Base-by-base conservation (phyloP, 176 grass and related monocot genomes). In the Cenchrus americanus region DNA sequence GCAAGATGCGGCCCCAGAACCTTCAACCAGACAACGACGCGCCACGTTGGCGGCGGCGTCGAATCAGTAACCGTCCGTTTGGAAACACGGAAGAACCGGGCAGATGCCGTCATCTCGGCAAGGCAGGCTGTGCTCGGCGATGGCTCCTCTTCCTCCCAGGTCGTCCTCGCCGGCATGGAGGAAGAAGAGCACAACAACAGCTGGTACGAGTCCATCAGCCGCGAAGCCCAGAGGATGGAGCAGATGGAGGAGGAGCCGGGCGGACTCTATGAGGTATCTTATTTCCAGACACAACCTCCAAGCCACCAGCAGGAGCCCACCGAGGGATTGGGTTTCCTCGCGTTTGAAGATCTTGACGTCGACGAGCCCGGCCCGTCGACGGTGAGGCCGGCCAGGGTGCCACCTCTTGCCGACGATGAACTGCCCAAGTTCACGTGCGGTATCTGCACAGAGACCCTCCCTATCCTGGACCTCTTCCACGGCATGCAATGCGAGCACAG, bases 361-460 rank as follows among this genome's bases (percentile, higher is more conserved):
- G 73, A 63, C 8, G 73, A 63, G 66, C 46, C 81, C 0, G 66
- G 46, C 34, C 75, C 86, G 9, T 88, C 80, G 64, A 77, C 23
- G 37, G 7, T n/a, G 82, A 57, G 62, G 58, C 60, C 34, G 34
- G 34, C 34, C 34, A 37, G 57, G 62, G 69, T 82, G 23, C 34
- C n/a, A 19, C 73, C 73, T 15, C 47, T 88, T 22, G 64, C 11
- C 66, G 81, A 83, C 34, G 12, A 79, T 22, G 86, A 85, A 1
- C 21, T 75, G 7, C 75, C 66, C 30, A 60, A 26, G 58, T 92
- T 92, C 79, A 2, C 75, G 62, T 92, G 90, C 68, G 62, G 73
- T 74, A 88, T 92, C 79, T 92, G 90, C 82, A 22, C 83, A 44
- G 86, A 92, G 53, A 48, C 66, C 3, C 70, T 74, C 32, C 69